Conservation (phyloP, 768 basidiomycete genomes). For the Pisolithus albus region DNA sequence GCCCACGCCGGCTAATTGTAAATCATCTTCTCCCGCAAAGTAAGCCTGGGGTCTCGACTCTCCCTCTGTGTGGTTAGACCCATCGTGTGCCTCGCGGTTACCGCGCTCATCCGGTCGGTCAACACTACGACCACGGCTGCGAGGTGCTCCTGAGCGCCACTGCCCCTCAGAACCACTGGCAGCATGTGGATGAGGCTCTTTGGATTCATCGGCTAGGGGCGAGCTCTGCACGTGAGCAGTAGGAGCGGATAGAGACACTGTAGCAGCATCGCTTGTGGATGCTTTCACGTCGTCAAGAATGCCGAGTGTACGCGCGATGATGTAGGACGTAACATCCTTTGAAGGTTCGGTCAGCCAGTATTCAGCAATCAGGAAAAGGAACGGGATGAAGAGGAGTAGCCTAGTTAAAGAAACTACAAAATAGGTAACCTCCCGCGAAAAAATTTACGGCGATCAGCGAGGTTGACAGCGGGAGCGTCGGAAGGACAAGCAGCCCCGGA, state of each 20-base stretch:
- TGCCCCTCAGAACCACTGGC: not conserved
- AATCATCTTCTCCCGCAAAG: slow-evolving; percentile 44
- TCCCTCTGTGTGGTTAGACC: not conserved
- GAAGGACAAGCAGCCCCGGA: not conserved
- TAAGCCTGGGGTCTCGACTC: slow-evolving; percentile 34
- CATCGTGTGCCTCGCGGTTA: not conserved
- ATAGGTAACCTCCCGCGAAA: not conserved
- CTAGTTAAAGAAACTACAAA: not conserved
- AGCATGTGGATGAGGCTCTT: slow-evolving; percentile 10
- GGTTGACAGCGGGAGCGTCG: not conserved
- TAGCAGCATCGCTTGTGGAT: slow-evolving; percentile 52
- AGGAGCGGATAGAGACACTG: slow-evolving; percentile 1
- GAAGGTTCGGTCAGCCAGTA: not conserved
- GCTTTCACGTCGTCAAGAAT: slow-evolving; percentile 70
- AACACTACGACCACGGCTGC: not conserved
- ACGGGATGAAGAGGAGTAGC: not conserved
- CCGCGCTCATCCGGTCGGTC: not conserved
- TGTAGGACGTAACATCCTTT: slow-evolving; percentile 76
- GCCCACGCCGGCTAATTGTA: slow-evolving; percentile 61
- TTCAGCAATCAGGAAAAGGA: not conserved
- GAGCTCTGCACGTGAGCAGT: slow-evolving; percentile 4
- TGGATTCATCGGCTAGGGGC: slow-evolving; percentile 2
- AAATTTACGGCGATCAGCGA: slow-evolving; percentile 2
- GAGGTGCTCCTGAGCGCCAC: not conserved
- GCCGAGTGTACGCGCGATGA: slow-evolving; percentile 76